Evolutionary conservation across 73 alveolate genomes (phyloP).

Genomic region (Stentor roeselii): DNA sequence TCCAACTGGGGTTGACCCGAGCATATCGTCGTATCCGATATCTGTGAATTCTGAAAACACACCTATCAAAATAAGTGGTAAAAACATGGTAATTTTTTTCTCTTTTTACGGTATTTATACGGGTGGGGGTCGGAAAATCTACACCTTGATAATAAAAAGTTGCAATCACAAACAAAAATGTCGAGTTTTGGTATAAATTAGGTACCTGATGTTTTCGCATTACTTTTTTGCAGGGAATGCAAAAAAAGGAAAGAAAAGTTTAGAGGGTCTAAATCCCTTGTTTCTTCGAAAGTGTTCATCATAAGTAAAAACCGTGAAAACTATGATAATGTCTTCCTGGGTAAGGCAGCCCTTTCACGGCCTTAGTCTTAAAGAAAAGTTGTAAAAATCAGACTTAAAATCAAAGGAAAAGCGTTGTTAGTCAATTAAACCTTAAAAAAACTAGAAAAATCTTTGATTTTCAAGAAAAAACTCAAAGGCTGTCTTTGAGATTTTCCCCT

Average conservation of each 20-base stretch:
- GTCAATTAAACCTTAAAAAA: too few species aligned
- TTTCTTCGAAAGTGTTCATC: too few species aligned
- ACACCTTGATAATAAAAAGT: neutral
- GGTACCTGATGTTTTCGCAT: neutral
- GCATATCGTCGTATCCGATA: neutral
- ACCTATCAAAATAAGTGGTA: neutral
- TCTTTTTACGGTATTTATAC: neutral
- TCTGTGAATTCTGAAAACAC: neutral
- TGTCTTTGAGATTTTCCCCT: neutral
- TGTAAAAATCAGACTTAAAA: too few species aligned
- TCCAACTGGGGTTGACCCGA: neutral
- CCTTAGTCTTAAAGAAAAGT: too few species aligned
- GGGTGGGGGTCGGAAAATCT: constrained; percentile 3
- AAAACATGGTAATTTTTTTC: neutral
- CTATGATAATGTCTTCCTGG: neutral
- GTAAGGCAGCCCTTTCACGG: too few species aligned
- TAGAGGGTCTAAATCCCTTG: neutral
- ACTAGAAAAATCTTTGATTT: too few species aligned
- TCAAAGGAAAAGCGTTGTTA: too few species aligned
- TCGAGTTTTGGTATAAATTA: neutral
- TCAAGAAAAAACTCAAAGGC: neutral
- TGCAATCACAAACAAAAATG: too few species aligned
- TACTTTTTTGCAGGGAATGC: neutral
- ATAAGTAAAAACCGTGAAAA: neutral
- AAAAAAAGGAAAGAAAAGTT: neutral